Percentiles rank a stretch among this genome's conserved stretches.
phyloP scores from a whole-genome alignment of 1,284 basidiomycete genomes.

The Anthracocystis setariae region DNA sequence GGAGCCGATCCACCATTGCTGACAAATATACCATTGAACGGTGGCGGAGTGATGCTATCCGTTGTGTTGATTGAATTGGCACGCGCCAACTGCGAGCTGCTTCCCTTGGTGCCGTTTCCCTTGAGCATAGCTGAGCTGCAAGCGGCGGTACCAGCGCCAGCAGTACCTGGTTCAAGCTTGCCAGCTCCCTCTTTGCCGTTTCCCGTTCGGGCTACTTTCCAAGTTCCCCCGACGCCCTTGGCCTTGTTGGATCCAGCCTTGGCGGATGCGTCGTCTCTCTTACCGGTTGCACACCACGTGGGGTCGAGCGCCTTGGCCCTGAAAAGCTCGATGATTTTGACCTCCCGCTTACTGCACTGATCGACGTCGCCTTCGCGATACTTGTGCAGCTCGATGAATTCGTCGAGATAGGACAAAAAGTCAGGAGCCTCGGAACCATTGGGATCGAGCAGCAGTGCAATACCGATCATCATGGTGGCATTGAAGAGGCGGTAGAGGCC shows the following conservation, averaged over 20 bases:
- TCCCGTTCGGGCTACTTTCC: not conserved
- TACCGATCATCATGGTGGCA: slow-evolving; percentile 63
- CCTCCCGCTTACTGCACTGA: slow-evolving; percentile 62
- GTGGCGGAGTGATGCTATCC: slow-evolving; percentile 47
- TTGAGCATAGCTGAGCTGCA: slow-evolving; percentile 47
- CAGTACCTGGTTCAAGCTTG: slow-evolving; percentile 32
- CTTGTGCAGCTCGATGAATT: slow-evolving; percentile 61
- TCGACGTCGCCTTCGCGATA: slow-evolving; percentile 53
- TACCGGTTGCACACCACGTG: slow-evolving; percentile 56
- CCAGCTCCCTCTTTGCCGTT: slow-evolving; percentile 20
- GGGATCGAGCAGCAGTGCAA: slow-evolving; percentile 60
- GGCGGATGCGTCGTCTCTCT: slow-evolving; percentile 10
- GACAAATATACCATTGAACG: slow-evolving; percentile 37
- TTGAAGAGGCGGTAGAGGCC: slow-evolving; percentile 64
- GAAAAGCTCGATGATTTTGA: slow-evolving; percentile 65
- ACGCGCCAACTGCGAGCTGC: slow-evolving; percentile 21
- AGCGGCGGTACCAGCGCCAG: slow-evolving; percentile 39
- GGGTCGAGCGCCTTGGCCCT: slow-evolving; percentile 59
- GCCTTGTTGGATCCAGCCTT: slow-evolving; percentile 17
- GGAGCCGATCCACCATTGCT: slow-evolving; percentile 15
- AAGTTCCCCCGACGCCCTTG: slow-evolving; percentile 4
- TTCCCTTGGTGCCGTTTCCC: slow-evolving; percentile 22
- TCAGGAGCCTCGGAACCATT: slow-evolving; percentile 51
- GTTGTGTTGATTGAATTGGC: slow-evolving; percentile 32
- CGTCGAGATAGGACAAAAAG: slow-evolving; percentile 53